Conservation (phyloP, 2,329 filamentous ascomycete genomes). For the Berkeleyomyces rouxiae region DNA sequence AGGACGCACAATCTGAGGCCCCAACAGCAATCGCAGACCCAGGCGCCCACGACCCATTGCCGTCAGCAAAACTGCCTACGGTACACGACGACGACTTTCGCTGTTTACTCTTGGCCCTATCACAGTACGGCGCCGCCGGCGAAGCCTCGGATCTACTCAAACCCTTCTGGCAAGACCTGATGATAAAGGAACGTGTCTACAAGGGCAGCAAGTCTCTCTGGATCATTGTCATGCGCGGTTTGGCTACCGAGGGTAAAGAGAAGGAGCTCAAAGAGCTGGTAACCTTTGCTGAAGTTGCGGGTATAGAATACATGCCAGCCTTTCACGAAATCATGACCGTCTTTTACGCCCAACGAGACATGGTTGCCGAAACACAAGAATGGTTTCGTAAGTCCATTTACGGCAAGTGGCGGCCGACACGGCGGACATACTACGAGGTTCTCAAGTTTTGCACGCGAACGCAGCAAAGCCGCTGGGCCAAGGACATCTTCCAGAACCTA, state of each 20-base stretch:
- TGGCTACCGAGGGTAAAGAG: slow-evolving; percentile 43
- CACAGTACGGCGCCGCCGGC: slow-evolving; percentile 35
- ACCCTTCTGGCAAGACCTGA: slow-evolving; percentile 11
- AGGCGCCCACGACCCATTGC: slow-evolving; percentile 6
- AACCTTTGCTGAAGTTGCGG: slow-evolving; percentile 32
- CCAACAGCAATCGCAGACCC: slow-evolving; percentile 14
- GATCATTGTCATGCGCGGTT: slow-evolving; percentile 39
- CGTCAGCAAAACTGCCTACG: background rate
- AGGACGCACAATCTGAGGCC: slow-evolving; percentile 15
- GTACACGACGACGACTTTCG: slow-evolving; percentile 22
- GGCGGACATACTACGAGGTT: slow-evolving; percentile 34
- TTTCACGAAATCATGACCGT: slow-evolving; percentile 39
- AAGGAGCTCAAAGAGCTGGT: slow-evolving; percentile 40
- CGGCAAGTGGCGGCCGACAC: slow-evolving; percentile 24
- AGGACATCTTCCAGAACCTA: slow-evolving; percentile 37
- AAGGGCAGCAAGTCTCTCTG: slow-evolving; percentile 23
- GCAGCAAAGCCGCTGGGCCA: slow-evolving; percentile 44
- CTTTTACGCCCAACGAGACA: slow-evolving; percentile 43
- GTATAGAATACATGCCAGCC: slow-evolving; percentile 27
- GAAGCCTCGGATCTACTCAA: slow-evolving; percentile 26
- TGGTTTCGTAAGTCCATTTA: slow-evolving; percentile 47
- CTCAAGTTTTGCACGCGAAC: slow-evolving; percentile 45
- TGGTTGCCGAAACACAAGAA: slow-evolving; percentile 42
- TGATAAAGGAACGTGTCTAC: slow-evolving; percentile 9
- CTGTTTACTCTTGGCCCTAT: slow-evolving; percentile 33